A percentile compares a stretch with the other conserved stretches of the same genome.
These are phyloP conservation scores for Ustilago trichophora DNA, from an alignment of 1,284 basidiomycete species.

Conservation along the genomic window DNA sequence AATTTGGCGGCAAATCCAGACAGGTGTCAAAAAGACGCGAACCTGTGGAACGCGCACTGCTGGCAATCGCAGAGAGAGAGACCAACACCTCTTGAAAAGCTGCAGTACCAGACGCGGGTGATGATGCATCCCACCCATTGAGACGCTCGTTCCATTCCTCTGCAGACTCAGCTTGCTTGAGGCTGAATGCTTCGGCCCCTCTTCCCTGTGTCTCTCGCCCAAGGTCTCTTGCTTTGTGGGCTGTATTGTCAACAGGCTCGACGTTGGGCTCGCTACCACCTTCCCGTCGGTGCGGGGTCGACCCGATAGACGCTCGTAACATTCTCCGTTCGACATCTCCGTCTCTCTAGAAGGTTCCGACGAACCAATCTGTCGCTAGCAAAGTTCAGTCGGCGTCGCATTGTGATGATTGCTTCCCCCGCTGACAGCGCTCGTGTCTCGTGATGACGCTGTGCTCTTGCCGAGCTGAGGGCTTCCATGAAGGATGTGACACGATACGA, in stretches of 20 bases:
- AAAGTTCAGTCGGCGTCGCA: no score
- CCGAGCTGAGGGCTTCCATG: no score
- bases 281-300: no score
- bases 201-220: no score
- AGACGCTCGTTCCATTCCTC: constrained; percentile 27
- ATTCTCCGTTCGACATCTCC: constrained; percentile 8
- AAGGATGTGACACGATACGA: no score
- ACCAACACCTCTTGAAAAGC: not conserved
- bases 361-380: not conserved
- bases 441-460: no score
- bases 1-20: no score
- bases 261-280: not conserved
- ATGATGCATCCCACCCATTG: constrained; percentile 35
- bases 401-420: no score
- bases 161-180: not conserved
- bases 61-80: not conserved
- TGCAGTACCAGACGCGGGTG: constrained; percentile 19
- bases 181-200: no score
- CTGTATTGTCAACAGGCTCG: not conserved
- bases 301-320: constrained; percentile 3
- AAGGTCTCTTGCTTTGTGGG: no score
- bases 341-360: constrained; percentile 10
- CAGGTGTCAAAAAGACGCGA: no score
- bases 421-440: no score
- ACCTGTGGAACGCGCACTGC: not conserved